phyloP scores from a whole-genome alignment of 768 basidiomycete genomes.

The Filobasidium floriforme region DNA sequence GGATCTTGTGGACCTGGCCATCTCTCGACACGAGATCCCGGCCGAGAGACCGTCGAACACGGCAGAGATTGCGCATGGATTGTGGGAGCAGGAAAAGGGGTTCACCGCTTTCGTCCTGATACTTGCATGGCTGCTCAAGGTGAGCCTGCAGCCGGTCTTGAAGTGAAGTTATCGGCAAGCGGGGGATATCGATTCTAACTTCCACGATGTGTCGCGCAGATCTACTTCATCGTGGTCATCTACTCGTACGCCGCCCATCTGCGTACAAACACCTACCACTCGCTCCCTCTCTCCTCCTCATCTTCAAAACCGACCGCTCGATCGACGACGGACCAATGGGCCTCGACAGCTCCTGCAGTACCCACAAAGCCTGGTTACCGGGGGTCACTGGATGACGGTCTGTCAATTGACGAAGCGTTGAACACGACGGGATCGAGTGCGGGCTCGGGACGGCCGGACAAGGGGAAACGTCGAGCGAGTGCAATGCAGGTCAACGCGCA shows the following conservation, averaged over 20 bases:
- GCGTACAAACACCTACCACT: slow-evolving; percentile 79
- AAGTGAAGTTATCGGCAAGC: background rate
- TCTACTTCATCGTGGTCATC: slow-evolving; percentile 80
- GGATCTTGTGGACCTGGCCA: slow-evolving; percentile 58
- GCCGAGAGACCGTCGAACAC: slow-evolving; percentile 52
- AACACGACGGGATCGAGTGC: slow-evolving; percentile 9
- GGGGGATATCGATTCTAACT: background rate
- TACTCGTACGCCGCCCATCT: slow-evolving; percentile 93
- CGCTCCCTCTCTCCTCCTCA: slow-evolving; percentile 54
- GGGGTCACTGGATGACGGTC: slow-evolving; percentile 12
- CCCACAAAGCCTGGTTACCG: slow-evolving; percentile 11
- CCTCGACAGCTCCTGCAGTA: slow-evolving; percentile 7
- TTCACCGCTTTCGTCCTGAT: slow-evolving; percentile 68
- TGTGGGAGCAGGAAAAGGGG: slow-evolving; percentile 87
- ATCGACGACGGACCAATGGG: slow-evolving; percentile 13
- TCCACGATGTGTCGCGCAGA: slow-evolving; percentile 47
- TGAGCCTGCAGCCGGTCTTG: slow-evolving; percentile 43
- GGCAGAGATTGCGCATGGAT: slow-evolving; percentile 63
- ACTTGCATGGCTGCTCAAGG: slow-evolving; percentile 81
- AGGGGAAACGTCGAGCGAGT: slow-evolving; percentile 9
- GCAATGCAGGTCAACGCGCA: slow-evolving; percentile 2
- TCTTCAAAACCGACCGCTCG: slow-evolving; percentile 5
- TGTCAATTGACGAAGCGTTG: background rate
- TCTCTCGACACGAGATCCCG: slow-evolving; percentile 47
- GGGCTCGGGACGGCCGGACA: slow-evolving; percentile 1